These are phyloP conservation scores for Botrytis paeoniae DNA, from an alignment of 2,329 filamentous ascomycete species.

Conservation along the genomic window DNA sequence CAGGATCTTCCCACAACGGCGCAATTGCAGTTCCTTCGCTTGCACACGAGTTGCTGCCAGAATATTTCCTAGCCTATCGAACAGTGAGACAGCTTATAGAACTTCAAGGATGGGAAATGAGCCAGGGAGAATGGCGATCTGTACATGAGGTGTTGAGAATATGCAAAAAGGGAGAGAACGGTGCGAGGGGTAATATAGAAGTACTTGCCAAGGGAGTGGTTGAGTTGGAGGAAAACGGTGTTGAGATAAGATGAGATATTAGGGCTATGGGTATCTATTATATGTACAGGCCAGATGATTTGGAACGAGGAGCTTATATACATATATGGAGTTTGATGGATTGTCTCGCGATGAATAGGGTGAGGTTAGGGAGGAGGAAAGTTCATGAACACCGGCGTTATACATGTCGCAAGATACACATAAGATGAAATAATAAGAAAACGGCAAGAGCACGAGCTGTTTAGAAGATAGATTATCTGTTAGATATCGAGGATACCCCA, in stretches of 20 bases:
- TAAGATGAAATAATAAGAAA: neutral
- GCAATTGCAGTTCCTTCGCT: neutral
- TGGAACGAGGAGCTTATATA: neutral
- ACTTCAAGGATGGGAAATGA: constrained; percentile 9
- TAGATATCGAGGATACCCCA: neutral
- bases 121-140: neutral
- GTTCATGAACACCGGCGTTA: no score
- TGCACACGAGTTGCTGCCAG: neutral
- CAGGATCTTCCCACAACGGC: no score
- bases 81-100: constrained; percentile 1
- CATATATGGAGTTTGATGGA: neutral
- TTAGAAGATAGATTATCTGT: neutral
- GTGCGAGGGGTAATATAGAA: neutral
- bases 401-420: neutral
- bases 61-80: neutral
- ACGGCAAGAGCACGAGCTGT: no score
- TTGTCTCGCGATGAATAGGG: no score
- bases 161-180: neutral
- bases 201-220: neutral
- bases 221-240: neutral
- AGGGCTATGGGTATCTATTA: no score
- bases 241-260: neutral
- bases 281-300: neutral
- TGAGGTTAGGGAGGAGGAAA: no score
- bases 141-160: neutral